Percentiles rank a stretch among this genome's conserved stretches.
These are phyloP conservation scores for Globisporangium carolinianum DNA, from an alignment of 352 stramenopile genomes.

Conservation along the genomic window DNA sequence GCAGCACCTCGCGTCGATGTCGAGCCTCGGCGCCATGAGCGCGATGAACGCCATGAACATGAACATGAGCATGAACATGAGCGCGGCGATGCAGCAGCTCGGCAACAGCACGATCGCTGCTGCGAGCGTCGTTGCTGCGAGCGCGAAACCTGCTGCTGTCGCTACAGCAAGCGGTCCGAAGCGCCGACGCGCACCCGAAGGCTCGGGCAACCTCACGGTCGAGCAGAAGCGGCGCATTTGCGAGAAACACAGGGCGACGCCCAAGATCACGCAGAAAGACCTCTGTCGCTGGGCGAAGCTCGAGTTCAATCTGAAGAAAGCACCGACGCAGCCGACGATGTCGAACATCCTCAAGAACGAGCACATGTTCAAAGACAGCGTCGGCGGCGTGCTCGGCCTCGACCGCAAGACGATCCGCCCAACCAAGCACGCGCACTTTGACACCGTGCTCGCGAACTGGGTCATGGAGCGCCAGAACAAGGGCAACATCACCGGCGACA, in stretches of 20 bases:
- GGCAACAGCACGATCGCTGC: not conserved
- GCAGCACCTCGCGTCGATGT: conserved; percentile 15
- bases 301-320: conserved; percentile 82
- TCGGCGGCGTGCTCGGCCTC: conserved; percentile 66
- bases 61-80: conserved; percentile 1
- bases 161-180: conserved; percentile 16
- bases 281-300: conserved; percentile 84
- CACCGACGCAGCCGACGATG: conserved; percentile 40
- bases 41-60: conserved; percentile 11
- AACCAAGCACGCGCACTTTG: conserved; percentile 11
- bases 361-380: conserved; percentile 80
- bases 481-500: conserved; percentile 83
- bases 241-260: conserved; percentile 79
- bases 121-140: not conserved
- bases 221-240: conserved; percentile 87
- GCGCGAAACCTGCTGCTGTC: too few species aligned
- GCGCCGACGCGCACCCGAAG: conserved; percentile 32
- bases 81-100: not conserved
- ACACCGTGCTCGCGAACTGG: conserved; percentile 81
- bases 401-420: conserved; percentile 60
- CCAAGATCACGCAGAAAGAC: conserved; percentile 87
- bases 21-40: conserved; percentile 14
- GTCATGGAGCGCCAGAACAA: conserved; percentile 88
- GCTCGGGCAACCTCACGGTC: conserved; percentile 76
- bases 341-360: conserved; percentile 75